Evolutionary conservation across 73 alveolate species (phyloP).

Genomic region (Tetrahymena malaccensis): DNA sequence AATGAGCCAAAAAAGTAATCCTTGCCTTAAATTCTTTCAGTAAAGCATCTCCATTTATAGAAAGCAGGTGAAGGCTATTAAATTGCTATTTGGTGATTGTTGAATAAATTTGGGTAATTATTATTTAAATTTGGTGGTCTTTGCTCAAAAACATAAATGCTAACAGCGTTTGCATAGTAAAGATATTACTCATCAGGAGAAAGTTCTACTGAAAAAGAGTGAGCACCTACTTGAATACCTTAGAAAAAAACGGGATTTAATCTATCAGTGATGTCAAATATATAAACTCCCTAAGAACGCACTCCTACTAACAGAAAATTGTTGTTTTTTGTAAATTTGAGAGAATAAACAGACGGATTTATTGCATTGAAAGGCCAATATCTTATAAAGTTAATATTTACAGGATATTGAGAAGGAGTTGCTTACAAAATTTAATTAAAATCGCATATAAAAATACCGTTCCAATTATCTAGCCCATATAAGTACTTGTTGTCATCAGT

Average conservation of each 20-base stretch:
- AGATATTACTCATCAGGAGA: background rate
- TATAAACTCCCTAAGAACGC: background rate
- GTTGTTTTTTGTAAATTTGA: background rate
- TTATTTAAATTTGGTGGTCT: background rate
- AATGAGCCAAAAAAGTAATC: background rate
- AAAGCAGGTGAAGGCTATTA: background rate
- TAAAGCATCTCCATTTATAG: background rate
- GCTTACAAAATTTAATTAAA: background rate
- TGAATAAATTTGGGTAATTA: background rate
- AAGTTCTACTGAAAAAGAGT: background rate
- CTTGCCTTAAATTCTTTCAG: background rate
- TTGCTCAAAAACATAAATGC: background rate
- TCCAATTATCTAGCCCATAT: background rate
- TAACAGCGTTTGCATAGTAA: background rate
- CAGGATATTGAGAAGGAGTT: background rate
- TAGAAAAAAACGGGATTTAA: background rate
- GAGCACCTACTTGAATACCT: background rate
- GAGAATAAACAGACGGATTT: background rate
- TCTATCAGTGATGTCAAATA: background rate
- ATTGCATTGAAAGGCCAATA: background rate
- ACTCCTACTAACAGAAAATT: background rate
- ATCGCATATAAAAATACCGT: background rate
- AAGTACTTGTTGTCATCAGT: background rate
- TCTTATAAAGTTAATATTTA: background rate
- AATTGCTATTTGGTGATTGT: background rate